Evolutionary conservation across 352 stramenopile genomes (phyloP).

Genomic region (Pythium coloratum): DNA sequence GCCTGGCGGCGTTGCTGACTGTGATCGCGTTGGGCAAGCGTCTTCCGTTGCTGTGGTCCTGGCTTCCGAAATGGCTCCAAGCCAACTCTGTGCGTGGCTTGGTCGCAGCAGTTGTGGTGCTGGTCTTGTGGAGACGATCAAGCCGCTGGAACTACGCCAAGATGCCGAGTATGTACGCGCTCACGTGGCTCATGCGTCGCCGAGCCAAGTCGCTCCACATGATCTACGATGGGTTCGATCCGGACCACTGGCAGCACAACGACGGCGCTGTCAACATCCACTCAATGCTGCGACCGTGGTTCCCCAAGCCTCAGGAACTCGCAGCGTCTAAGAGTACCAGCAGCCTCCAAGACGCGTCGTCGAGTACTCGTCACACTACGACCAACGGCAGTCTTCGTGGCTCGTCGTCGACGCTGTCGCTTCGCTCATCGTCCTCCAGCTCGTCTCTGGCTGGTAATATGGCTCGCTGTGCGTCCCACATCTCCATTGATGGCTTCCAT

Average conservation of each 20-base stretch:
- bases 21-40: slow-evolving; percentile 10
- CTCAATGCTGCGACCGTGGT: slow-evolving; percentile 68
- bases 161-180: slow-evolving; percentile 53
- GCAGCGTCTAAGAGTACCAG: slow-evolving; percentile 13
- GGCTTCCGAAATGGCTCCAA: slow-evolving; percentile 9
- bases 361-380: slow-evolving; percentile 14
- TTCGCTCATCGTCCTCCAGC: slow-evolving; percentile 39
- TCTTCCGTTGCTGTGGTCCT: not conserved
- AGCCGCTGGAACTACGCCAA: slow-evolving; percentile 39
- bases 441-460: slow-evolving; percentile 34
- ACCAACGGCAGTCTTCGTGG: slow-evolving; percentile 1
- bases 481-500: slow-evolving; percentile 71
- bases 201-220: slow-evolving; percentile 44
- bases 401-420: slow-evolving; percentile 33
- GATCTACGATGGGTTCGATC: slow-evolving; percentile 66
- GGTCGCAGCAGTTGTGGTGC: not conserved
- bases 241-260: slow-evolving; percentile 67
- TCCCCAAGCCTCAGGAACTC: slow-evolving; percentile 48
- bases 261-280: slow-evolving; percentile 77
- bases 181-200: slow-evolving; percentile 66
- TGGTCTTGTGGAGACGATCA: slow-evolving; percentile 18
- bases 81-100: not conserved
- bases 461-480: slow-evolving; percentile 60
- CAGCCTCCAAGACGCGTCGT: slow-evolving; percentile 23
- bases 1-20: slow-evolving; percentile 5